Base-by-base conservation (phyloP, 306 rosid genomes). In the Hylodesmum podocarpum region DNA sequence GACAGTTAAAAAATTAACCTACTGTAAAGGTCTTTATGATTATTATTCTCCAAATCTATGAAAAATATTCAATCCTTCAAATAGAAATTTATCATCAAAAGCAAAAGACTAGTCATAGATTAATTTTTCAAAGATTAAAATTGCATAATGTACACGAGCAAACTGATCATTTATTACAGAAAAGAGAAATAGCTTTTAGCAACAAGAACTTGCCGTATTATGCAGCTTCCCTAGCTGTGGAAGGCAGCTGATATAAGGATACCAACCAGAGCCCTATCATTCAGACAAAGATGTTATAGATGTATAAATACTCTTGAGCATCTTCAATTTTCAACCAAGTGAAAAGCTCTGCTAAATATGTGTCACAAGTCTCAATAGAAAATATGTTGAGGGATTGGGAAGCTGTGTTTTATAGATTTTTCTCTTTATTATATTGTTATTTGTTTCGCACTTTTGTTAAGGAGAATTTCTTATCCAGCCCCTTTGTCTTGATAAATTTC, bases 201-300 rank as follows among this genome's bases (percentile, higher is more conserved):
- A 40, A 41, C 49, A 1, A 77, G 73, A 67, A 91, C 88, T 81
- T 75, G 81, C 96, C 34, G 81, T 89, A 86, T 79, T 91, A 77
- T 93, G 96, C 83, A 88, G 85, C 79, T 85, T 81, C 18, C 39
- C 62, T 0, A 34, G 82, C 31, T 33, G 78, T 8, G 96, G 96
- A 88, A 93, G 91, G 59, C 86, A 47, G 72, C 79, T 79, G 70
- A 91, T 75, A 70, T 89, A 93, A 68, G 93, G 91, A 53, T 83
- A 77, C 95, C 98, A 93, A 15, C 84, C 86, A 16, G 96, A 93
- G 55, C 57, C 85, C 95, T 91, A 72, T 73, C 70, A 79, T 28
- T 57, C 19, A 80, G 24, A 34, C 33, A 71, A 29, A 62, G 27
- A 83, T 77, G 66, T 15, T 7, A 29, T 50, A 70, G n/a, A 57